A percentile compares a stretch with the other conserved stretches of the same genome.
Conservation (phyloP, 176 grass and related monocot species). For the Triticum turgidum region DNA sequence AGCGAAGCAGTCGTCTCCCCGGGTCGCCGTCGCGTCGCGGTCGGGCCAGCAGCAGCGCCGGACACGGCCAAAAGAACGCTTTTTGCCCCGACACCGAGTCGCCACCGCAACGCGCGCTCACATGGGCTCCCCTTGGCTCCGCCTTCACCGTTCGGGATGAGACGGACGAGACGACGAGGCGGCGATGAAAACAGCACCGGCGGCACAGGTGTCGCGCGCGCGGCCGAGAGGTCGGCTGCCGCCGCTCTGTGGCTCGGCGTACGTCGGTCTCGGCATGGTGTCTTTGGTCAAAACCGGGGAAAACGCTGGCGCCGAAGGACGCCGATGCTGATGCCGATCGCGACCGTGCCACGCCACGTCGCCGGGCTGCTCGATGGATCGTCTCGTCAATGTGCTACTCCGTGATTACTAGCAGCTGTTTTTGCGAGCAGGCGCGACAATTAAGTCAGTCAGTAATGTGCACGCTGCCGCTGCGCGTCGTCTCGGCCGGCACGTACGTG, state of each 20-base stretch:
- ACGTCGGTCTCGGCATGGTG: conserved; percentile 7
- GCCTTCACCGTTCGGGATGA: not conserved
- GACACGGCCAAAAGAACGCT: conserved; percentile 16
- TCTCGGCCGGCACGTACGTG: not conserved
- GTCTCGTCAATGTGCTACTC: not conserved
- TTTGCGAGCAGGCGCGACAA: not conserved
- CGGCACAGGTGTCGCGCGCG: conserved; percentile 14
- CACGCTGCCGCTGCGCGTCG: not conserved
- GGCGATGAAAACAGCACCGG: too few species aligned
- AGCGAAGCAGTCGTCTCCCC: conserved; percentile 1
- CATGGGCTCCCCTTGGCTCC: not conserved
- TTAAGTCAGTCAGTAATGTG: not conserved
- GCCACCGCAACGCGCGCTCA: not conserved
- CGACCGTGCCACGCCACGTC: not conserved
- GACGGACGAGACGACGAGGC: not conserved
- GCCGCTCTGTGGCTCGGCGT: not conserved
- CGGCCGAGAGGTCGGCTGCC: not conserved
- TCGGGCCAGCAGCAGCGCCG: not conserved
- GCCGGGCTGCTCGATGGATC: not conserved
- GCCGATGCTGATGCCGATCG: not conserved
- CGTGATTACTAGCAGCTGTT: not conserved
- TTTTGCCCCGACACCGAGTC: not conserved
- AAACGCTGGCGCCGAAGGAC: not conserved
- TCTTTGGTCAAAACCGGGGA: conserved; percentile 8
- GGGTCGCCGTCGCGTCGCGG: conserved; percentile 29